A percentile compares a stretch with the other conserved stretches of the same genome.
Evolutionary conservation across 805 yeast genomes (phyloP).

Genomic region (Saccharomycopsis amapae): DNA sequence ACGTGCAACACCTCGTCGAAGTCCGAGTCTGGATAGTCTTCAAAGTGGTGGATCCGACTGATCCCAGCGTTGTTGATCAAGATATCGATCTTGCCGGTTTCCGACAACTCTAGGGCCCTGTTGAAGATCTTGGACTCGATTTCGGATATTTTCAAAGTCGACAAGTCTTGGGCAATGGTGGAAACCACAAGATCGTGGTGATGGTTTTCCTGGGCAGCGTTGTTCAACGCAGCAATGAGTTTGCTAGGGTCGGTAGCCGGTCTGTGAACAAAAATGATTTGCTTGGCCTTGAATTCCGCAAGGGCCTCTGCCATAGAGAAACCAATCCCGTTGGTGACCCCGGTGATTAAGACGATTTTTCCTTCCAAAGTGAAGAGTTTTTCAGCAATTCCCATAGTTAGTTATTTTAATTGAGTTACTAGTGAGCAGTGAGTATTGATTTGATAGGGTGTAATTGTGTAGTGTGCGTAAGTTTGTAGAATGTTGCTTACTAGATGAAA

Average conservation of each 20-base stretch:
- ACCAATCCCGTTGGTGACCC: conserved; percentile 39
- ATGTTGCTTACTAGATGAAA: no score
- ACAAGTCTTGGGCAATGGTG: conserved; percentile 26
- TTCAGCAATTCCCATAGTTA: neutral
- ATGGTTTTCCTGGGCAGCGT: conserved; percentile 20
- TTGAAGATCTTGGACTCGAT: conserved; percentile 23
- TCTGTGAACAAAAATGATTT: conserved; percentile 32
- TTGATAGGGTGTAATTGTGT: no score
- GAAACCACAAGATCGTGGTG: conserved; percentile 22
- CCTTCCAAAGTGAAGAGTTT: conserved; percentile 37
- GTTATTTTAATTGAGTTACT: no score
- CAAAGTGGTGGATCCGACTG: conserved; percentile 1
- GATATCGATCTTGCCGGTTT: conserved; percentile 28
- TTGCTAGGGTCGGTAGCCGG: conserved; percentile 24
- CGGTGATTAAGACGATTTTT: conserved; percentile 38
- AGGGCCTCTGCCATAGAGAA: conserved; percentile 35
- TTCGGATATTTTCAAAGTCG: conserved; percentile 21
- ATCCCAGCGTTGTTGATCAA: conserved; percentile 32
- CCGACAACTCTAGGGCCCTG: conserved; percentile 26
- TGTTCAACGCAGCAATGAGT: conserved; percentile 21
- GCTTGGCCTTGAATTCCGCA: conserved; percentile 39
- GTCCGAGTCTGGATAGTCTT: conserved; percentile 32
- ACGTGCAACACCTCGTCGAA: conserved; percentile 36
- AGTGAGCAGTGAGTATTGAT: no score
- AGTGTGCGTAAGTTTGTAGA: no score